Evolutionary conservation across 75 land plant genomes (phyloP).

Genomic region (Gnetum montanum): DNA sequence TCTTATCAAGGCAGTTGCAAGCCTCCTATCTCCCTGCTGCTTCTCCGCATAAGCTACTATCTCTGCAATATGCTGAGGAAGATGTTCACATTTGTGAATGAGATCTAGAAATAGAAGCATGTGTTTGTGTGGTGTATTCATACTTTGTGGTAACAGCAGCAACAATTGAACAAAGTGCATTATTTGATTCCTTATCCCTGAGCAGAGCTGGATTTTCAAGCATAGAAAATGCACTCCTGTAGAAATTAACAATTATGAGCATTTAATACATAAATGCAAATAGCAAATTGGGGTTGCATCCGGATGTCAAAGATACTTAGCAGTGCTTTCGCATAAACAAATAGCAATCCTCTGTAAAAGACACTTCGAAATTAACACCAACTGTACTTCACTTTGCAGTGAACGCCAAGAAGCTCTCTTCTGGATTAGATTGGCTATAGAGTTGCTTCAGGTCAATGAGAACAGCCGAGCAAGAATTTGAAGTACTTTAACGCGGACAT

Average conservation of each 20-base stretch:
- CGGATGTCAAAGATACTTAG: too few relatives aligned
- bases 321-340: too few relatives aligned
- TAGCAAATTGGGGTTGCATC: too few relatives aligned
- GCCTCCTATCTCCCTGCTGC: slow-evolving; percentile 63
- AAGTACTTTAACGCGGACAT: slow-evolving; percentile 50
- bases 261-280: too few relatives aligned
- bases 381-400: slow-evolving; percentile 75
- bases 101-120: slow-evolving; percentile 78
- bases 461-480: slow-evolving; percentile 68
- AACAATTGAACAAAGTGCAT: slow-evolving; percentile 62
- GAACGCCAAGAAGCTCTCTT: slow-evolving; percentile 73
- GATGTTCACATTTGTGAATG: slow-evolving; percentile 77
- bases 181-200: slow-evolving; percentile 60
- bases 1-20: slow-evolving; percentile 64
- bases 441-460: slow-evolving; percentile 73
- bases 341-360: too few relatives aligned
- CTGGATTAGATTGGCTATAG: slow-evolving; percentile 68
- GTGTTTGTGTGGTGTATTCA: slow-evolving; percentile 51
- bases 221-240: slow-evolving; percentile 58
- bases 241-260: too few relatives aligned
- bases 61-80: slow-evolving; percentile 63
- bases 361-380: too few relatives aligned
- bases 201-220: slow-evolving; percentile 61
- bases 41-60: slow-evolving; percentile 57
- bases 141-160: slow-evolving; percentile 77